Conservation (phyloP, 2,329 filamentous ascomycete genomes). For the Fusarium sp. region DNA sequence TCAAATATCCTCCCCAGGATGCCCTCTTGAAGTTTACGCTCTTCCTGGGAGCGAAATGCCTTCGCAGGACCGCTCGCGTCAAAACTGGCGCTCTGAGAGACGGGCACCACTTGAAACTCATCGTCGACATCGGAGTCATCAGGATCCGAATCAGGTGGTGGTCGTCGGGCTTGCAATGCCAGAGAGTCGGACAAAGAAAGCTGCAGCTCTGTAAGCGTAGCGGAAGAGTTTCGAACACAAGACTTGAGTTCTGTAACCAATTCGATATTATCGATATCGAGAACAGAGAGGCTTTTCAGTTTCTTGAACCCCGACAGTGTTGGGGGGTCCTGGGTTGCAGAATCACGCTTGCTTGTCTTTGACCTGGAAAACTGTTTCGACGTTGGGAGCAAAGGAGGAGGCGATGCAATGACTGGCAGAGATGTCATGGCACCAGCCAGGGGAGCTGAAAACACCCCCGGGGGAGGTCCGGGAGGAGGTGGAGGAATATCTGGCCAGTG, state of each 20-base stretch:
- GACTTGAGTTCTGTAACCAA: conserved; percentile 67
- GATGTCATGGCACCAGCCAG: conserved; percentile 24
- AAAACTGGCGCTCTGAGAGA: conserved; percentile 49
- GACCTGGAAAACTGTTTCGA: conserved; percentile 55
- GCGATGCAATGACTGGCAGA: conserved; percentile 40
- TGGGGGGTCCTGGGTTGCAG: conserved; percentile 57
- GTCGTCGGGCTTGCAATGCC: conserved; percentile 58
- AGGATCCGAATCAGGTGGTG: conserved; percentile 56
- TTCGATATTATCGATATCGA: conserved; percentile 72
- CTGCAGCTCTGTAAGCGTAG: conserved; percentile 66
- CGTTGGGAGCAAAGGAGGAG: conserved; percentile 51
- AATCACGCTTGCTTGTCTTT: conserved; percentile 52
- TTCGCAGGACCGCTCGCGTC: conserved; percentile 61
- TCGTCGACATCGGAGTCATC: conserved; percentile 68
- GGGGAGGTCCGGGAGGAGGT: conserved; percentile 38
- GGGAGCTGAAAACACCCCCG: conserved; percentile 39
- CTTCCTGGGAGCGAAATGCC: conserved; percentile 64
- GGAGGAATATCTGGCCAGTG: conserved; percentile 50
- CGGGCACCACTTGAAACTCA: conserved; percentile 64
- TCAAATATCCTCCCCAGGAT: conserved; percentile 67
- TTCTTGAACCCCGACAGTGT: conserved; percentile 70
- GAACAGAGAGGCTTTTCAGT: conserved; percentile 65
- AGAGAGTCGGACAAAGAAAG: conserved; percentile 70
- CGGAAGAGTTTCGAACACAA: conserved; percentile 67
- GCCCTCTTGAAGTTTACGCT: conserved; percentile 67